Base-by-base conservation (phyloP, 306 rosid genomes). In the Vigna reflexopilosa region DNA sequence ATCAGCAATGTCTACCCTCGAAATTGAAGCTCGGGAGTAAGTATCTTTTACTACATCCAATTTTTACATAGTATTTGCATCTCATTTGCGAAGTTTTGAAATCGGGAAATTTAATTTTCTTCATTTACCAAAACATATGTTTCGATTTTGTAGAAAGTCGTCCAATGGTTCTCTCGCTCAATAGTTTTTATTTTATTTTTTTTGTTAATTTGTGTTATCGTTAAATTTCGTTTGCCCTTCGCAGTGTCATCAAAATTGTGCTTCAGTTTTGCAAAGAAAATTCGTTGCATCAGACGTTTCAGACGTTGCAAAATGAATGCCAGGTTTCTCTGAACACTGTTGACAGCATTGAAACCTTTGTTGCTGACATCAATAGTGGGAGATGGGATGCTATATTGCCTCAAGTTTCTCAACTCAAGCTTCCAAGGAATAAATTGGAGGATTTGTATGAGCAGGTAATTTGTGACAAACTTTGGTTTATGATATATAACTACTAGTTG, bases 1-100 rank as follows among this genome's bases (percentile, higher is more conserved):
- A 11, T 73, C 34, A 65, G 30, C 73, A 40, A 94, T 94, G 98
- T 95, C 99, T 20, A 85, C 97, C 32, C 95, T 96, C 19, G 99
- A 96, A 90, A 96, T 96, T 76, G 99, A 96, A 91, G 98, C 99
- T 81, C 92, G 94, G 70, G 99, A 96, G 99, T 95, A 85, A 36
- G 92, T 82, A 63, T 67, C 36, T 9, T 38, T 73, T 38, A 8
- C 34, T 19, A 11, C 47, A 48, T 45, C 74, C 59, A 14, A 59
- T 14, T n/a, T 2, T 0, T 52, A 6, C 15, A 4, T 28, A 26
- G 14, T 47, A 9, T 54, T 44, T n/a, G 38, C 14, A n/a, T 11
- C 44, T 61, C 50, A 61, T 12, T 47, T 11, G 7, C 70, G 7
- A 75, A 24, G 47, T 75, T 48, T 62, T 48, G 26, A 47, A 48